These are phyloP conservation scores for Clonostachys chloroleuca DNA, from an alignment of 2,329 filamentous ascomycete genomes.

Conservation along the genomic window DNA sequence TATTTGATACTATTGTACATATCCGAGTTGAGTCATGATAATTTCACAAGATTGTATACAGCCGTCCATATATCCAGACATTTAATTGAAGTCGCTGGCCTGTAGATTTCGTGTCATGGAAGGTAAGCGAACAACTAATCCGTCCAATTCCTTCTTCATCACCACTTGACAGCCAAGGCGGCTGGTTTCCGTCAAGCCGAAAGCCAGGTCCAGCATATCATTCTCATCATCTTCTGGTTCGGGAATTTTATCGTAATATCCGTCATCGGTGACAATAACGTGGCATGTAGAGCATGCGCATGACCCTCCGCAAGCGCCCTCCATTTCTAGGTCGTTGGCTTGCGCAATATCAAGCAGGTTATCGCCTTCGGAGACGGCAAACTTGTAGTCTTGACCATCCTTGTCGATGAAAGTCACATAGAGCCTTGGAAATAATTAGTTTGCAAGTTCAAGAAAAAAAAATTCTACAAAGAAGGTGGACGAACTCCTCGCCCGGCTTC, in stretches of 20 bases:
- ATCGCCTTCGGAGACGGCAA: conserved; percentile 80
- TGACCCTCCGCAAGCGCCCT: conserved; percentile 92
- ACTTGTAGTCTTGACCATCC: conserved; percentile 69
- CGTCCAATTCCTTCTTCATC: conserved; percentile 89
- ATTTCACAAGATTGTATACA: background rate
- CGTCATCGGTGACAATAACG: conserved; percentile 73
- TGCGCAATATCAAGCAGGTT: conserved; percentile 95
- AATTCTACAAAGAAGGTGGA: conserved; percentile 4
- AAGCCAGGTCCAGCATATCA: conserved; percentile 88
- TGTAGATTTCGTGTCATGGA: conserved; percentile 95
- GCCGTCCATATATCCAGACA: background rate
- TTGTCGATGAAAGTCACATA: conserved; percentile 94
- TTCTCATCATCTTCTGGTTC: conserved; percentile 79
- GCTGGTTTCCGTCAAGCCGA: conserved; percentile 82
- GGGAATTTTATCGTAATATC: conserved; percentile 72
- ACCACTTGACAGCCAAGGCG: conserved; percentile 84
- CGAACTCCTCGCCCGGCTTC: conserved; percentile 88
- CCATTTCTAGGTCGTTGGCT: conserved; percentile 94
- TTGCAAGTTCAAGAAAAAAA: background rate
- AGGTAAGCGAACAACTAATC: conserved; percentile 78
- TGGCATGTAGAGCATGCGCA: conserved; percentile 94
- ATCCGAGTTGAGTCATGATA: background rate
- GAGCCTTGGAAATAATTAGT: conserved; percentile 46
- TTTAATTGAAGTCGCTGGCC: conserved; percentile 72
- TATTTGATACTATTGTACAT: conserved; percentile 1